Conservation (phyloP, 1,139 yeast species). For the Yamadazyma friedrichii region DNA sequence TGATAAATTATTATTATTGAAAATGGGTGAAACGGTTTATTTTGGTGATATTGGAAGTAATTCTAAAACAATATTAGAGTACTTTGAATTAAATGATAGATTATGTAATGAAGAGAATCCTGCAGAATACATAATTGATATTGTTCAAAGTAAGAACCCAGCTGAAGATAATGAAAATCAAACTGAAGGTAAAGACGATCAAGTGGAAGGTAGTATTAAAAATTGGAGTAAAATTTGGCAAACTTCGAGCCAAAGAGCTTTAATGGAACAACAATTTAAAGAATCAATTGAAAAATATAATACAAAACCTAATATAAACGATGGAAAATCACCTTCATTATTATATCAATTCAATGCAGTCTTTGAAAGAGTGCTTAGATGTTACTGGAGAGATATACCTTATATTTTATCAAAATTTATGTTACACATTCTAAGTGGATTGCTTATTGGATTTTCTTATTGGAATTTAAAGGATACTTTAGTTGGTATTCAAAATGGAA, state of each 20-base stretch:
- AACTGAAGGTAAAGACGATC: too few relatives aligned
- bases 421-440: slow-evolving; percentile 46
- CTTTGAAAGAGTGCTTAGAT: slow-evolving; percentile 28
- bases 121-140: slow-evolving; percentile 64
- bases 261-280: slow-evolving; percentile 18
- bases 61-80: slow-evolving; percentile 57
- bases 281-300: slow-evolving; percentile 18
- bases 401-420: slow-evolving; percentile 43
- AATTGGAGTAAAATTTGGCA: slow-evolving; percentile 52
- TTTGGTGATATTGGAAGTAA: slow-evolving; percentile 71
- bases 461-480: slow-evolving; percentile 36
- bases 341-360: slow-evolving; percentile 35
- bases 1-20: slow-evolving; percentile 68
- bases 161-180: too few relatives aligned
- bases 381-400: slow-evolving; percentile 45
- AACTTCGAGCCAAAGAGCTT: slow-evolving; percentile 30
- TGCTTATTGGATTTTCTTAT: slow-evolving; percentile 55
- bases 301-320: slow-evolving; percentile 8
- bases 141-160: slow-evolving; percentile 47
- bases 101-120: slow-evolving; percentile 58
- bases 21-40: slow-evolving; percentile 70
- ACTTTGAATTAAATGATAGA: slow-evolving; percentile 72
- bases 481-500: slow-evolving; percentile 51
- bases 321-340: slow-evolving; percentile 37
- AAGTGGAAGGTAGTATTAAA: too few relatives aligned